A percentile compares a stretch with the other conserved stretches of the same genome.
Conservation (phyloP, 2,329 filamentous ascomycete species). For the Fusarium anthophilum region DNA sequence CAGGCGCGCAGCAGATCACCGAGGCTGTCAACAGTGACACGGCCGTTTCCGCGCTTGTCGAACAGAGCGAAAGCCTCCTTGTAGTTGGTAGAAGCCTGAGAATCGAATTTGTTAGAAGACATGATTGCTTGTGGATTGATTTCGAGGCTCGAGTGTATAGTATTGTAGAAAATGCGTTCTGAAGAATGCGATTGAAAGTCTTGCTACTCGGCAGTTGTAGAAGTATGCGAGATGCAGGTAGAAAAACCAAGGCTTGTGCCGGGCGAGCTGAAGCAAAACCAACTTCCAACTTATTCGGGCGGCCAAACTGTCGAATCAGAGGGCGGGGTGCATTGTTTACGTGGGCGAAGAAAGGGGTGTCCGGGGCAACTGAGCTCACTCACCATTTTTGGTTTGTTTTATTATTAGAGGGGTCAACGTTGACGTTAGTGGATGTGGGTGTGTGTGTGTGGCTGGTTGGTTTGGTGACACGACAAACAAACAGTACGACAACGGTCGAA, state of each 20-base stretch:
- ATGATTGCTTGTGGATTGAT: slow-evolving; percentile 46
- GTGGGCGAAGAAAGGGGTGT: slow-evolving; percentile 38
- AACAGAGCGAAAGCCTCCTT: slow-evolving; percentile 99
- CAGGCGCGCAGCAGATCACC: slow-evolving; percentile 96
- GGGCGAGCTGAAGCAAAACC: slow-evolving; percentile 36
- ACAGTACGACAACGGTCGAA: not conserved
- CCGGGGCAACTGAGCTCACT: slow-evolving; percentile 51
- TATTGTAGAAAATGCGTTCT: slow-evolving; percentile 6
- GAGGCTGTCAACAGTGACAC: slow-evolving; percentile 84
- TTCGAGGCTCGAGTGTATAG: not conserved
- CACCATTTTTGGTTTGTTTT: slow-evolving; percentile 48
- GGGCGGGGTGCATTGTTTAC: slow-evolving; percentile 50
- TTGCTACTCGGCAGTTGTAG: slow-evolving; percentile 21
- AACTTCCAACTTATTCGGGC: slow-evolving; percentile 33
- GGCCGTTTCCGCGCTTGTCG: slow-evolving; percentile 98
- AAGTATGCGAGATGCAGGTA: slow-evolving; percentile 17
- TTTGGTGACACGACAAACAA: slow-evolving; percentile 19
- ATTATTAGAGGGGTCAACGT: slow-evolving; percentile 20
- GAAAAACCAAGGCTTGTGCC: slow-evolving; percentile 21
- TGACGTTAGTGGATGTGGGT: slow-evolving; percentile 4
- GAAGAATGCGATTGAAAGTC: slow-evolving; percentile 24
- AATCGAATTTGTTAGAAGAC: slow-evolving; percentile 63
- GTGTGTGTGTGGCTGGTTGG: slow-evolving; percentile 30
- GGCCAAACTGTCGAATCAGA: slow-evolving; percentile 47
- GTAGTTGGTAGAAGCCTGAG: slow-evolving; percentile 92